Percentiles rank a stretch among this genome's conserved stretches.
These are phyloP conservation scores for Lodderomyces pseudojiufengensis DNA, from an alignment of 1,139 yeast genomes.

Conservation along the genomic window DNA sequence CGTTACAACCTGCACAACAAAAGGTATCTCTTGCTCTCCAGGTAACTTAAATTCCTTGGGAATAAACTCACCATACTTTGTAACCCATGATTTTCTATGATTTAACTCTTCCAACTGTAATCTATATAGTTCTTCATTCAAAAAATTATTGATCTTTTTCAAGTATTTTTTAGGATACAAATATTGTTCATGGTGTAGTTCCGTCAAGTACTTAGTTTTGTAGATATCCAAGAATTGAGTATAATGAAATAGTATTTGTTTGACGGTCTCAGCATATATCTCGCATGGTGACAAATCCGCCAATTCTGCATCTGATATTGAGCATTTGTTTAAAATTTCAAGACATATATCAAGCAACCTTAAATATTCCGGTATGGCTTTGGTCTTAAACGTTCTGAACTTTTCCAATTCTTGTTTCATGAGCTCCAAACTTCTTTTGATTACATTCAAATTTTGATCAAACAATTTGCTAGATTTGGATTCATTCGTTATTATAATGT, in stretches of 20 bases:
- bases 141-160: slow-evolving; percentile 27
- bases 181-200: slow-evolving; percentile 39
- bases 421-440: slow-evolving; percentile 17
- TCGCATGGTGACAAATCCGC: slow-evolving; percentile 18
- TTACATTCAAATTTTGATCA: slow-evolving; percentile 14
- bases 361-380: slow-evolving; percentile 24
- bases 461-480: slow-evolving; percentile 27
- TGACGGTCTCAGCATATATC: slow-evolving; percentile 24
- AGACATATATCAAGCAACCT: slow-evolving; percentile 19
- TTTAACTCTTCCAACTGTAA: slow-evolving; percentile 35
- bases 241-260: slow-evolving; percentile 36
- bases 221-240: slow-evolving; percentile 32
- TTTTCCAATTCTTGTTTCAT: slow-evolving; percentile 18
- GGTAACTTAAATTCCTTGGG: slow-evolving; percentile 42
- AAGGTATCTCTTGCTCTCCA: slow-evolving; percentile 37
- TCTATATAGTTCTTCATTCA: slow-evolving; percentile 31
- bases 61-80: slow-evolving; percentile 39
- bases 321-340: slow-evolving; percentile 14
- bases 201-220: slow-evolving; percentile 36
- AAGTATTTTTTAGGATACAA: slow-evolving; percentile 39
- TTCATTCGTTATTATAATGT: slow-evolving; percentile 37
- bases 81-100: slow-evolving; percentile 36
- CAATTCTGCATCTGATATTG: slow-evolving; percentile 13
- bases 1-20: slow-evolving; percentile 40
- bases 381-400: slow-evolving; percentile 24